phyloP scores from a whole-genome alignment of 2,329 filamentous ascomycete genomes.

The Endothia cerciana region DNA sequence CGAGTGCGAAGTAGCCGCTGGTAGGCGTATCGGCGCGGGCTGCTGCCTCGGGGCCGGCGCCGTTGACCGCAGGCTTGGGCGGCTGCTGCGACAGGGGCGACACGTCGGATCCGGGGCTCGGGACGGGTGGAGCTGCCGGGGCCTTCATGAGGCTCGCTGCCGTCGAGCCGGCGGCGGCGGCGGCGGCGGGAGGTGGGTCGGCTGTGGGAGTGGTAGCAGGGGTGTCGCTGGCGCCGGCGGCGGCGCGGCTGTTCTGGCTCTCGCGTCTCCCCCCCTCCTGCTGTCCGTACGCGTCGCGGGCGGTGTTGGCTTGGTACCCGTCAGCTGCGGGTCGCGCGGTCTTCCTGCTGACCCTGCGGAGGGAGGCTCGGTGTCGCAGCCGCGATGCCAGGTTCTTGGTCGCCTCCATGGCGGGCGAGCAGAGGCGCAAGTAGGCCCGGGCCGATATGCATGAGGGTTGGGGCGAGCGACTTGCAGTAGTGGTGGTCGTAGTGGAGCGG shows the following conservation, averaged over 20 bases:
- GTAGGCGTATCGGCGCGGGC: background rate
- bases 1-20: slow-evolving; percentile 21
- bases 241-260: slow-evolving; percentile 1
- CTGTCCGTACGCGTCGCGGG: background rate
- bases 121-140: slow-evolving; percentile 25
- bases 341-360: slow-evolving; percentile 22
- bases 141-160: slow-evolving; percentile 30
- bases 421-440: slow-evolving; percentile 12
- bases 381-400: slow-evolving; percentile 29
- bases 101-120: slow-evolving; percentile 47
- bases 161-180: background rate
- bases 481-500: slow-evolving; percentile 1
- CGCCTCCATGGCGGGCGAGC: slow-evolving; percentile 28
- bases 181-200: slow-evolving; percentile 1
- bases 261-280: background rate
- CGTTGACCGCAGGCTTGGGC: slow-evolving; percentile 34
- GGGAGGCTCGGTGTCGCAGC: slow-evolving; percentile 25
- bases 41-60: background rate
- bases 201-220: background rate
- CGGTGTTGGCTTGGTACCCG: background rate
- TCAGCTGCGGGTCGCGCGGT: background rate
- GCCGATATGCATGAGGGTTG: slow-evolving; percentile 24
- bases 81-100: slow-evolving; percentile 45
- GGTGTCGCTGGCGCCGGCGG: background rate
- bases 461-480: slow-evolving; percentile 7